phyloP scores from a whole-genome alignment of 257 asterid genomes.

The Asclepias syriaca region DNA sequence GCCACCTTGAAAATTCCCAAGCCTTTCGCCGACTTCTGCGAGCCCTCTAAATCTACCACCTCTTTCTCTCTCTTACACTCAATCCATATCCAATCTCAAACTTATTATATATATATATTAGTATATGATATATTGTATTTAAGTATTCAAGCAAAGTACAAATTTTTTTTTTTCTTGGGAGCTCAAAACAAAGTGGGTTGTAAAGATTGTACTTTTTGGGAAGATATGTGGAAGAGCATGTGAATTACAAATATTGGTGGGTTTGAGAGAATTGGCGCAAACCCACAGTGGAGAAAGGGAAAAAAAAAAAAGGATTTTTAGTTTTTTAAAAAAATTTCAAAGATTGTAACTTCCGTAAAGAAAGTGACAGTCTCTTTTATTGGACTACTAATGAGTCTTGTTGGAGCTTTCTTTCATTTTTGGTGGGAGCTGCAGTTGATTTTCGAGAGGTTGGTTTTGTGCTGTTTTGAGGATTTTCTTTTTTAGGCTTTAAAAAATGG shows the following conservation, averaged over 20 bases:
- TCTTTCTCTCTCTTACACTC: conserved; percentile 8
- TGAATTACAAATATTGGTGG: conserved; percentile 44
- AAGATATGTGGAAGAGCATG: conserved; percentile 34
- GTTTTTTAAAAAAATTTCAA: conserved; percentile 10
- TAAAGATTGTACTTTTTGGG: conserved; percentile 30
- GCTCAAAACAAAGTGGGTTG: conserved; percentile 46
- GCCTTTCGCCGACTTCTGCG: conserved; percentile 43
- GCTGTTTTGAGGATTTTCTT: conserved; percentile 11
- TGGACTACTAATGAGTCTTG: neutral
- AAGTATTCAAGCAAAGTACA: conserved; percentile 23
- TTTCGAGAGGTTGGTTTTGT: conserved; percentile 39
- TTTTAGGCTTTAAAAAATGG: conserved; percentile 21
- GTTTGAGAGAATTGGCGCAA: conserved; percentile 41
- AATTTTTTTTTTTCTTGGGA: conserved; percentile 36
- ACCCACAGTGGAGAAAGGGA: conserved; percentile 9
- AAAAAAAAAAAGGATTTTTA: no score
- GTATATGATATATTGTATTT: neutral
- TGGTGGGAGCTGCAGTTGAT: conserved; percentile 14
- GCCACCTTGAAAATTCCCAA: conserved; percentile 29
- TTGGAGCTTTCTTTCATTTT: conserved; percentile 17
- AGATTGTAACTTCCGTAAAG: neutral
- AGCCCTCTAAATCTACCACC: conserved; percentile 7
- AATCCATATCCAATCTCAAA: neutral
- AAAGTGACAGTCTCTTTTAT: conserved; percentile 23
- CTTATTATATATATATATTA: neutral